Conservation (phyloP, 352 stramenopile species). For the Pythium chondricola region DNA sequence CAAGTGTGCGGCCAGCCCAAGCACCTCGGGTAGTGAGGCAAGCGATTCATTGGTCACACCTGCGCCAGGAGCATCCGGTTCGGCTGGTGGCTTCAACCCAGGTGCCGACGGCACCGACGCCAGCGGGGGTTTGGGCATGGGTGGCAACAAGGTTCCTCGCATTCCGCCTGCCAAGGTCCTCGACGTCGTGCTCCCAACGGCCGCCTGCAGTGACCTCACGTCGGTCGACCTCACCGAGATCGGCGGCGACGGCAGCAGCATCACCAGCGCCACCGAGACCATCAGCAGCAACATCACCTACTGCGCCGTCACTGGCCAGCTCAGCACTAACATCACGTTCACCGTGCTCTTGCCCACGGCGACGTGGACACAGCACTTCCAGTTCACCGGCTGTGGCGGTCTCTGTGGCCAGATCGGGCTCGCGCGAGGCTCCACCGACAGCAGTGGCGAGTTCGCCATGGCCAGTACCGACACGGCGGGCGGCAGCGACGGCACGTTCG, state of each 20-base stretch:
- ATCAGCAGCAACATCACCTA: slow-evolving; percentile 17
- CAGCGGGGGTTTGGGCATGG: background rate
- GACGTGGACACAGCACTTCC: slow-evolving; percentile 37
- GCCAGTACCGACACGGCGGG: slow-evolving; percentile 30
- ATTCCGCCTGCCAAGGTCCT: too few species aligned
- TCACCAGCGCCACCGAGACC: slow-evolving; percentile 15
- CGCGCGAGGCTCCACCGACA: slow-evolving; percentile 19
- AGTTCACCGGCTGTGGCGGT: slow-evolving; percentile 31
- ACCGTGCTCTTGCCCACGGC: slow-evolving; percentile 25
- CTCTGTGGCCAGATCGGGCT: slow-evolving; percentile 30
- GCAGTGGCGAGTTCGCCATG: slow-evolving; percentile 25
- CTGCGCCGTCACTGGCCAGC: slow-evolving; percentile 21
- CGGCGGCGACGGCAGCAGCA: slow-evolving; percentile 7
- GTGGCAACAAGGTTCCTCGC: too few species aligned
- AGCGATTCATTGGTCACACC: background rate
- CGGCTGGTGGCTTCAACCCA: too few species aligned
- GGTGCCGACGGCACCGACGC: too few species aligned
- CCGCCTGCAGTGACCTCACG: slow-evolving; percentile 16
- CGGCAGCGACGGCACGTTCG: slow-evolving; percentile 24
- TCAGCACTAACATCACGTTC: slow-evolving; percentile 19
- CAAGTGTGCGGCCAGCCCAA: background rate
- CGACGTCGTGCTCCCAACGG: slow-evolving; percentile 14
- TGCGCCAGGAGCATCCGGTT: background rate
- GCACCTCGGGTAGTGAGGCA: too few species aligned
- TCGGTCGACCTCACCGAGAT: slow-evolving; percentile 23